Evolutionary conservation across 1,284 basidiomycete genomes (phyloP).

Genomic region (Acaromyces ingoldii): DNA sequence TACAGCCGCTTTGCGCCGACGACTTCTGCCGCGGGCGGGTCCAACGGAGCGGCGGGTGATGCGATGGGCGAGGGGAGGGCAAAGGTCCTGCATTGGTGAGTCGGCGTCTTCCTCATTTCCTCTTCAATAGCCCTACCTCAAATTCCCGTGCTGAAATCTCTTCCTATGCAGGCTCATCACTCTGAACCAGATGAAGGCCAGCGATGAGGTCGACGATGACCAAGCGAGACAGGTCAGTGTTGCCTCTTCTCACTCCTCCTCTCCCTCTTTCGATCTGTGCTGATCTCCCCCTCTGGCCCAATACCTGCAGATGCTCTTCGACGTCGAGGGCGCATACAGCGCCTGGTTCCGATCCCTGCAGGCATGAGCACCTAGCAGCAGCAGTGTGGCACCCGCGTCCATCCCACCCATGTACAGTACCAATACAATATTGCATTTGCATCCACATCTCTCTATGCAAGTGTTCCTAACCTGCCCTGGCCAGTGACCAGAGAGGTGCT

Average conservation of each 20-base stretch:
- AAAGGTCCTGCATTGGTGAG: conserved; percentile 85
- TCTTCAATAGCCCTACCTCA: too few relatives aligned
- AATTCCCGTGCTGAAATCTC: background rate
- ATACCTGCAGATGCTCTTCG: conserved; percentile 72
- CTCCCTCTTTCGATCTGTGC: background rate
- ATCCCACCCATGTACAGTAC: too few relatives aligned
- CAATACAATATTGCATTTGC: too few relatives aligned
- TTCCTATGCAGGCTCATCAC: conserved; percentile 72
- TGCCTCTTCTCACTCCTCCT: background rate
- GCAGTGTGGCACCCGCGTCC: too few relatives aligned
- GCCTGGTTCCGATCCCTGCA: conserved; percentile 83
- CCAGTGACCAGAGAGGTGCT: too few relatives aligned
- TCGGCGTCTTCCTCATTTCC: conserved; percentile 6
- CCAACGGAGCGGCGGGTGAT: conserved; percentile 63
- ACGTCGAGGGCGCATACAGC: conserved; percentile 92
- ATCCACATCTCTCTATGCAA: too few relatives aligned
- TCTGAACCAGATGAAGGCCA: conserved; percentile 92
- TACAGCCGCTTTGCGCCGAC: conserved; percentile 36
- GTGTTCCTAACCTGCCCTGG: too few relatives aligned
- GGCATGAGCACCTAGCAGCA: too few relatives aligned
- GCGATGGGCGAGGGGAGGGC: conserved; percentile 91
- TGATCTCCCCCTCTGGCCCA: background rate
- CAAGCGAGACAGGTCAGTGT: conserved; percentile 77
- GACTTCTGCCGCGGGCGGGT: too few relatives aligned
- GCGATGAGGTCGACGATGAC: conserved; percentile 91